phyloP scores from a whole-genome alignment of 768 basidiomycete genomes.

The Polyporus arcularius region DNA sequence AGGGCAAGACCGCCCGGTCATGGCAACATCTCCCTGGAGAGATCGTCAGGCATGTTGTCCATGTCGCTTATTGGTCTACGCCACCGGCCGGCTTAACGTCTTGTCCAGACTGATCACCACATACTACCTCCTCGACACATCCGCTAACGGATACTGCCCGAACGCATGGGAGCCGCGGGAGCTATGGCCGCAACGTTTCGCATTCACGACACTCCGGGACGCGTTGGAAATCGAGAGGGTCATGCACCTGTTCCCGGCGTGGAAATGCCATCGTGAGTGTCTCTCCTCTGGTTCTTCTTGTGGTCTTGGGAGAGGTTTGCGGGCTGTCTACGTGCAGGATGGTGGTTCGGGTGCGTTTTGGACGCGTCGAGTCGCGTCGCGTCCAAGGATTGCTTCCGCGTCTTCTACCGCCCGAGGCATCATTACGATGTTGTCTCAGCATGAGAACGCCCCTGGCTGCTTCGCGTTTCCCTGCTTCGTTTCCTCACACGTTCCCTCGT shows the following conservation, averaged over 20 bases:
- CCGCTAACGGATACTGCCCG: slow-evolving; percentile 48
- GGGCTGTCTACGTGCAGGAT: slow-evolving; percentile 5
- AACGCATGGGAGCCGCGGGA: slow-evolving; percentile 49
- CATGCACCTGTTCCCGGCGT: slow-evolving; percentile 63
- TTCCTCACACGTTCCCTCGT: background rate
- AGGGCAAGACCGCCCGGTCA: slow-evolving; percentile 59
- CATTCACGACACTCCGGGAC: slow-evolving; percentile 65
- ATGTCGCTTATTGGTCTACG: slow-evolving; percentile 6
- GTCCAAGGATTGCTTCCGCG: background rate
- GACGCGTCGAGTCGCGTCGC: slow-evolving; percentile 16
- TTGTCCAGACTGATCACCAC: slow-evolving; percentile 56
- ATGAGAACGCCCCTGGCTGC: background rate
- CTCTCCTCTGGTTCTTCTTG: background rate
- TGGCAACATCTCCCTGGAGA: slow-evolving; percentile 66
- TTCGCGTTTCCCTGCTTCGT: background rate
- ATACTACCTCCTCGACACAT: slow-evolving; percentile 53
- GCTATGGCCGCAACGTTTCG: slow-evolving; percentile 62
- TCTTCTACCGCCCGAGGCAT: background rate
- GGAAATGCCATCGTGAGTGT: slow-evolving; percentile 60
- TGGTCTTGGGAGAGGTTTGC: slow-evolving; percentile 12
- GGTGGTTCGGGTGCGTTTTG: background rate
- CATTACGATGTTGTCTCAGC: background rate
- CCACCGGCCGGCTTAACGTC: slow-evolving; percentile 21
- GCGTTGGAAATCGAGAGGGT: slow-evolving; percentile 58
- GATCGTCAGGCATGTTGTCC: slow-evolving; percentile 51